Base-by-base conservation (phyloP, 2,329 filamentous ascomycete genomes). In the Fusarium mundagurra region DNA sequence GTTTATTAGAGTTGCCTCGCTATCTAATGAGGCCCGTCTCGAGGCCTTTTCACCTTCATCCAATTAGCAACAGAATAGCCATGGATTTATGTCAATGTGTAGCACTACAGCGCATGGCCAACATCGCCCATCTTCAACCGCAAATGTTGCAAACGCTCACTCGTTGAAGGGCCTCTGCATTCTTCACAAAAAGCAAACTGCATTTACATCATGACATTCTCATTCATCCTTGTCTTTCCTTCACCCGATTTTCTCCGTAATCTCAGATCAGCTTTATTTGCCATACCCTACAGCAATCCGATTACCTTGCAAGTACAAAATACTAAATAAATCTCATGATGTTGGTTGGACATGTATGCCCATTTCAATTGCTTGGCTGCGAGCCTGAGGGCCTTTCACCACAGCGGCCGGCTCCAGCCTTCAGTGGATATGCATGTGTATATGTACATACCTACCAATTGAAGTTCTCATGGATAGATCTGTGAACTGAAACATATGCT, bases 201-300 rank as follows among this genome's bases (percentile, higher is more conserved):
- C 38, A 55, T 47, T 50, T 31, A 34, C n/a, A 59, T 41, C 50
- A 69, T 48, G 60, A 47, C 36, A 63, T 47, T 57, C 50, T 55
- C 33, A 47, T 39, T 44, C 36, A 53, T 44, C 67, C 64, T 51
- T 65, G 63, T 58, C 57, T 64, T 51, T 55, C 47, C 55, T 58
- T 67, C 57, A 69, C 64, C 76, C 76, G 76, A 75, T 67, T 77
- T 70, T 72, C 73, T 67, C 76, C 76, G 76, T 58, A 33, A 75
- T 67, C 63, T 62, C 54, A 66, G 44, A 38, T 64, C 48, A 76
- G 34, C 29, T 33, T 41, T 44, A n/a, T 27, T 18, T 45, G 34
- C 43, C 50, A 48, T 75, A 73, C 72, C 72, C 70, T 76, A 67
- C 47, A 76, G 29, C 41, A 16, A 64, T 51, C 43, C 50, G 39